Conservation (phyloP, 2,329 filamentous ascomycete genomes). For the Trichophyton schoenleinii region DNA sequence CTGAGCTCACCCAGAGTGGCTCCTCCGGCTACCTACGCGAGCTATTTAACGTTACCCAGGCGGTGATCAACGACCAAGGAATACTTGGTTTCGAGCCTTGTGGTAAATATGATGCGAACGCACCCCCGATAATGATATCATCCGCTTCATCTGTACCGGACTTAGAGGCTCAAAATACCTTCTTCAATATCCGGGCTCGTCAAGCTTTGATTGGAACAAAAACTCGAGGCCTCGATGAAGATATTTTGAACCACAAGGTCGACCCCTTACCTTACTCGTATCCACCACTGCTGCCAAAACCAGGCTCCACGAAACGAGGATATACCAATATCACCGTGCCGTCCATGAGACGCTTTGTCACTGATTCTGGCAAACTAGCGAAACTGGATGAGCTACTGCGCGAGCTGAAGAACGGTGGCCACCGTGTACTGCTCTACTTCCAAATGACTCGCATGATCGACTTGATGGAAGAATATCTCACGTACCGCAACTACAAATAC, state of each 20-base stretch:
- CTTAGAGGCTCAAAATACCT: conserved; percentile 51
- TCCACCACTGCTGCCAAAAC: conserved; percentile 63
- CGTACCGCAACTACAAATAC: conserved; percentile 98
- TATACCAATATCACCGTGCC: conserved; percentile 89
- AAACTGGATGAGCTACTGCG: conserved; percentile 78
- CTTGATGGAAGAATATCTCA: conserved; percentile 96
- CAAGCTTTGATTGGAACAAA: conserved; percentile 57
- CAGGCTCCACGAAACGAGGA: conserved; percentile 66
- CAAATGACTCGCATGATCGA: conserved; percentile 99
- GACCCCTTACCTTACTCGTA: conserved; percentile 42
- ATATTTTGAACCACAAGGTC: conserved; percentile 60
- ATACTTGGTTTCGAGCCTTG: conserved; percentile 70
- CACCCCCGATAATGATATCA: conserved; percentile 71
- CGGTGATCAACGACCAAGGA: conserved; percentile 55
- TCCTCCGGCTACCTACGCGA: conserved; percentile 58
- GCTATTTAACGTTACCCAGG: conserved; percentile 65
- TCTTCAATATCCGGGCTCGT: conserved; percentile 70
- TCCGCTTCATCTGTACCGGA: conserved; percentile 55
- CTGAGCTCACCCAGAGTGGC: conserved; percentile 56
- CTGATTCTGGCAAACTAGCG: conserved; percentile 90
- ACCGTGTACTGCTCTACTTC: conserved; percentile 95
- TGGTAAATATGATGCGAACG: conserved; percentile 62
- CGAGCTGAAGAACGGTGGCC: conserved; percentile 79
- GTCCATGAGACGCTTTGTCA: conserved; percentile 95
- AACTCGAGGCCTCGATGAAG: conserved; percentile 52